Base-by-base conservation (phyloP, 2,329 filamentous ascomycete genomes). In the Colletotrichum eremochloae region DNA sequence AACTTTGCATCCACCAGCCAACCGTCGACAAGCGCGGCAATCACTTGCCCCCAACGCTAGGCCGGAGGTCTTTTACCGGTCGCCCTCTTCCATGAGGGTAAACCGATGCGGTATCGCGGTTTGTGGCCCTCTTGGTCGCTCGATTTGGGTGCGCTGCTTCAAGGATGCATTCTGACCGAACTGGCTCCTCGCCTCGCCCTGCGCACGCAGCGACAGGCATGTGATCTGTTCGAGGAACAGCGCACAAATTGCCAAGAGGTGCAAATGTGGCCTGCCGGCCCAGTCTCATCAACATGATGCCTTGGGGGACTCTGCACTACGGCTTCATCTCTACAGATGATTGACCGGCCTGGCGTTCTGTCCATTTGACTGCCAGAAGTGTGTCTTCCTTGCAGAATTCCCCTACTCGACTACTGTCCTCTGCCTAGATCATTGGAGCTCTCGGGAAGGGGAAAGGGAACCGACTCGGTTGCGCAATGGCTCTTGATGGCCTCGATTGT, bases 201-300 rank as follows among this genome's bases (percentile, higher is more conserved):
- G 11, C 31, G 7, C 58, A 56, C 9, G 9, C 46, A 40, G 60
- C 44, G 53, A 18, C 42, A 38, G 33, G 18, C 61, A 65, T 53
- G 36, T 60, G 24, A 57, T 36, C 42, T 33, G 11, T 3, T 24
- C 36, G 33, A 3, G 18, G 33, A 31, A 33, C n/a, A 33, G 31
- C 24, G 50, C 31, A 42, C 36, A 53, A 53, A 44, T 14, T 44
- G 53, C 61, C 29, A 65, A 58, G 52, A 57, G 20, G 15, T 44
- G 42, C 36, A 2, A 58, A 50, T 58, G 20, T 9, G 36, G n/a
- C 55, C 55, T 53, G 38, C 24, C 55, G 44, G 38, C 24, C 24
- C 38, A 63, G 38, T 20, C 11, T 29, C 48, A 24, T 40, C 53
- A 1, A 57, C 40, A 24, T 24, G 12, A 24, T 12, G 1, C 7